Evolutionary conservation across 768 basidiomycete genomes (phyloP).

Genomic region (Daedaleopsis nitida): DNA sequence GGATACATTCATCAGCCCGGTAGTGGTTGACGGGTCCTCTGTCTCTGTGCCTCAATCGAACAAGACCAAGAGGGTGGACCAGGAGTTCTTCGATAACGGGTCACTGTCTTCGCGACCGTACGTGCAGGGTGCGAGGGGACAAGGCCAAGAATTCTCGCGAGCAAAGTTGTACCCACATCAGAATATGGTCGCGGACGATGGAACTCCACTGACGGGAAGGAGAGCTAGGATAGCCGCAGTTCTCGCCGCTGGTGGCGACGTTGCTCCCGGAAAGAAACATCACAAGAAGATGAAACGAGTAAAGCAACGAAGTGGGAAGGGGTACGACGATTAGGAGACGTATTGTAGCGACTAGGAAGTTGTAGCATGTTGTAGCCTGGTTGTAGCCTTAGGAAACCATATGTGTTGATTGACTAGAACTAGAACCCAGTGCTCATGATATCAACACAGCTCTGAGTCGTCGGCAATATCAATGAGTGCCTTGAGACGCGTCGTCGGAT

Average conservation of each 20-base stretch:
- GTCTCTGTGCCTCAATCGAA: constrained; percentile 31
- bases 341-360: not conserved
- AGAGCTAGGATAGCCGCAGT: constrained; percentile 46
- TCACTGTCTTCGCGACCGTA: constrained; percentile 61
- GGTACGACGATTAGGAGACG: constrained; percentile 65
- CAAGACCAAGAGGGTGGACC: constrained; percentile 74
- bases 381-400: constrained; percentile 16
- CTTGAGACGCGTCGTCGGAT: too few species aligned
- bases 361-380: not conserved
- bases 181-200: constrained; percentile 76
- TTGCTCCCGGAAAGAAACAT: constrained; percentile 66
- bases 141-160: constrained; percentile 65
- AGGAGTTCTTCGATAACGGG: constrained; percentile 74
- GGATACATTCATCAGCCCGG: constrained; percentile 71
- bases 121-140: constrained; percentile 58
- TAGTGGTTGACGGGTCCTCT: constrained; percentile 33
- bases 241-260: constrained; percentile 41
- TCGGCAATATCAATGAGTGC: too few species aligned
- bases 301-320: constrained; percentile 91
- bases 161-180: constrained; percentile 81
- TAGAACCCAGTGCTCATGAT: too few species aligned
- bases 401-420: not conserved
- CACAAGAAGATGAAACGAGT: constrained; percentile 80
- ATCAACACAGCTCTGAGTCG: too few species aligned
- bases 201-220: constrained; percentile 54